Evolutionary conservation across 176 grass and related monocot species (phyloP).

Genomic region (Puccinellia tenuiflora): DNA sequence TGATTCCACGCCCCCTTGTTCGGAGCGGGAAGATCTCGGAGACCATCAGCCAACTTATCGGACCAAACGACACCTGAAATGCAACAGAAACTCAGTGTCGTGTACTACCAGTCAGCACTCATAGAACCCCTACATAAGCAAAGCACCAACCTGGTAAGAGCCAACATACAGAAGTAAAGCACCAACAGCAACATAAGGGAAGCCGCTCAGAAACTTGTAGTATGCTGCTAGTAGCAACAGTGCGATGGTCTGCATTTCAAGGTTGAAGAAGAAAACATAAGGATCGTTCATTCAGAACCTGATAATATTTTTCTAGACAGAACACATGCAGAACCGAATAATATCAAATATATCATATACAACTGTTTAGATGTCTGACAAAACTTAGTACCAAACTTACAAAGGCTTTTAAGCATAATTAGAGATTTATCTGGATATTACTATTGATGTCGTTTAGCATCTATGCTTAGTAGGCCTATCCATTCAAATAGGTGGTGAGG

Average conservation of each 20-base stretch:
- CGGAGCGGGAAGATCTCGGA: slow-evolving; percentile 98
- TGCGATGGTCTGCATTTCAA: slow-evolving; percentile 64
- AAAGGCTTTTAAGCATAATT: not conserved
- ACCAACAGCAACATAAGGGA: slow-evolving; percentile 74
- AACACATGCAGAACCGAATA: slow-evolving; percentile 9
- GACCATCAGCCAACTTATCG: slow-evolving; percentile 97
- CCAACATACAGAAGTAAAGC: slow-evolving; percentile 94
- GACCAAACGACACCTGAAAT: slow-evolving; percentile 89
- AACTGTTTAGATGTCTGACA: not conserved
- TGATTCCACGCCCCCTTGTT: slow-evolving; percentile 93
- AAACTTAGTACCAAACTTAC: slow-evolving; percentile 6
- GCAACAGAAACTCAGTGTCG: slow-evolving; percentile 5
- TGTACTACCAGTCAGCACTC: not conserved
- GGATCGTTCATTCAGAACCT: slow-evolving; percentile 17
- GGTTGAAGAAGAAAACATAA: not conserved
- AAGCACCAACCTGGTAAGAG: slow-evolving; percentile 74
- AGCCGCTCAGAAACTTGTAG: slow-evolving; percentile 71
- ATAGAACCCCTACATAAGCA: not conserved
- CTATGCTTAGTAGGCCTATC: not conserved
- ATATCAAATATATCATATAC: not conserved
- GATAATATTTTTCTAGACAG: not conserved
- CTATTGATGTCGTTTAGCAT: not conserved
- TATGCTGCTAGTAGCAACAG: slow-evolving; percentile 90
- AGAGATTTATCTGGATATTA: not conserved
- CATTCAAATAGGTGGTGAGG: not conserved